Conservation (phyloP, 140 eudicot genomes). For the Bidens hawaiensis region DNA sequence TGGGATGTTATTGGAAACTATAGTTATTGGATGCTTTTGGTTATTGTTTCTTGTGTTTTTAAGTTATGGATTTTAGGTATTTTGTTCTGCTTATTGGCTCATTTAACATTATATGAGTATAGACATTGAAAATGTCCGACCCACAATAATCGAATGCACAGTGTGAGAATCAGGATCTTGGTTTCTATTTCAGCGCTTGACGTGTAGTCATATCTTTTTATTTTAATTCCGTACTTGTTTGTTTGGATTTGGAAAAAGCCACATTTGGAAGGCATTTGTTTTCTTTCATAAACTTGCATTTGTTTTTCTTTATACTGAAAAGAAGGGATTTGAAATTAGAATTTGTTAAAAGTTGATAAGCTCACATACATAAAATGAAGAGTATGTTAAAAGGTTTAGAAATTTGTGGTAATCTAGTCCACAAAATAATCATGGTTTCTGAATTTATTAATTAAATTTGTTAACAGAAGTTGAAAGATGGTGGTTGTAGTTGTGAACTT, state of each 20-base stretch:
- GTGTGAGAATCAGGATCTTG: neutral
- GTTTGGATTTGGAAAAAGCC: neutral
- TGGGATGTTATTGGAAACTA: conserved; percentile 6
- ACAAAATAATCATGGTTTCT: too few relatives aligned
- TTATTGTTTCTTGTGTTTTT: neutral
- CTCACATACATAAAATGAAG: too few relatives aligned
- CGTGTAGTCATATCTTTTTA: neutral
- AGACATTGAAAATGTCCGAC: conserved; percentile 6
- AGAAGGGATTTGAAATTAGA: too few relatives aligned
- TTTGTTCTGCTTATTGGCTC: conserved; percentile 8
- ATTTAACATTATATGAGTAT: conserved; percentile 13
- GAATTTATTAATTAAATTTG: too few relatives aligned
- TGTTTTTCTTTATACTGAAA: too few relatives aligned
- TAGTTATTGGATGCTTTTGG: conserved; percentile 6
- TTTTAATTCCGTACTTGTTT: neutral
- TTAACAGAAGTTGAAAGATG: too few relatives aligned
- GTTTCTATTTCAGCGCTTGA: neutral
- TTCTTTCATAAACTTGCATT: too few relatives aligned
- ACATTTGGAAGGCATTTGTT: neutral
- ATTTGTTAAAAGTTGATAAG: too few relatives aligned
- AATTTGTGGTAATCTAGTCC: too few relatives aligned
- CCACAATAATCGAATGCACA: conserved; percentile 24
- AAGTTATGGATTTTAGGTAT: conserved; percentile 18
- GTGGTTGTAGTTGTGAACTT: too few relatives aligned
- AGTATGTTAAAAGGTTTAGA: too few relatives aligned